Base-by-base conservation (phyloP, 495 filamentous ascomycete species). In the Penicillium silybi region DNA sequence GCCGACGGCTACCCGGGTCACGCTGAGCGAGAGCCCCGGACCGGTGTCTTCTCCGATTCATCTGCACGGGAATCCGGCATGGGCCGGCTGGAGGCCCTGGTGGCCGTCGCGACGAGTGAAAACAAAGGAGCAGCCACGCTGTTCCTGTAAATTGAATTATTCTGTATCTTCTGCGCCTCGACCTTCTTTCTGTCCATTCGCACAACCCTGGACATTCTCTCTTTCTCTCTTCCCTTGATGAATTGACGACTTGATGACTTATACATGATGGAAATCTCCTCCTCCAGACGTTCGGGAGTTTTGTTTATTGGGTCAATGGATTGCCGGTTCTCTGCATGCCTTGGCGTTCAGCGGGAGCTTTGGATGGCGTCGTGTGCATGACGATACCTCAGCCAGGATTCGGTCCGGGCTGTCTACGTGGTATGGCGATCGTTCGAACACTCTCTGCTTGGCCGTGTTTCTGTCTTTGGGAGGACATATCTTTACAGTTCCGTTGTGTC, bases 81-180 rank as follows among this genome's bases (percentile, higher is more conserved):
- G 83, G 78, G 80, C 46, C 76, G 88, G 13, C 71, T 96, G 19
- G 87, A 96, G 51, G 88, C 89, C 15, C 80, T 96, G 26, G 91
- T 96, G 22, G 91, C 91, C 3, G 90, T 93, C 48, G 91, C 91
- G 8, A 93, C 91, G 2, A 88, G 86, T 52, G 88, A 95, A 62
- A 84, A 88, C 39, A 82, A 85, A 40, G 78, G 76, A 17, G 74
- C 80, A 0, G 69, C 81, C 6, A 69, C 68, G 52, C 55, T 75
- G 41, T 71, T 72, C 48, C 44, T 66, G 43, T 73, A 59, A 65
- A 53, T 62, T 60, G 26, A 23, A 56, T 44, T 27, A 27, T 42
- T 8, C 17, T 35, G 43, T 23, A 20, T 26, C 23, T 43, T 54
- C 46, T 40, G 32, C 26, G 11, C 27, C 53, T 40, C 43, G 23